These are phyloP conservation scores for Rhodotorula sphaerocarpa DNA, from an alignment of 768 basidiomycete genomes.

Conservation along the genomic window DNA sequence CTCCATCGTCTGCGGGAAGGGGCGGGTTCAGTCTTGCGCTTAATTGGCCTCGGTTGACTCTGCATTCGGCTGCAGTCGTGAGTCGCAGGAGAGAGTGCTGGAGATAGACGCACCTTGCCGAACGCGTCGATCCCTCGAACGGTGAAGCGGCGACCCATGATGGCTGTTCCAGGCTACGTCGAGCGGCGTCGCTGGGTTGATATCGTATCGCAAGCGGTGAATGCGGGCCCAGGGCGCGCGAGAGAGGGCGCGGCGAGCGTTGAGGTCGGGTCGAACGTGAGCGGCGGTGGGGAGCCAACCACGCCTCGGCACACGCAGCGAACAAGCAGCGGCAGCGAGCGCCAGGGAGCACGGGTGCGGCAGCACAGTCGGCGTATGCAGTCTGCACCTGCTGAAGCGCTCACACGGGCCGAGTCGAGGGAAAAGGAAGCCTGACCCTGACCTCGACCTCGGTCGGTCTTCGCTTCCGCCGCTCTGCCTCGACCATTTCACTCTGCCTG, in stretches of 20 bases:
- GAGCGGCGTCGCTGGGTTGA: no score
- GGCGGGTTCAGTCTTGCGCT: background rate
- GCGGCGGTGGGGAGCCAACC: background rate
- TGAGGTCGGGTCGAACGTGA: background rate
- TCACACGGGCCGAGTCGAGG: no score
- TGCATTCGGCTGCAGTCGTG: background rate
- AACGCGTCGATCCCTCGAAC: conserved; percentile 94
- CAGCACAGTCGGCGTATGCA: no score
- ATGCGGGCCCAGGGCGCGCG: background rate
- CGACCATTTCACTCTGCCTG: no score
- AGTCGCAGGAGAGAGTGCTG: background rate
- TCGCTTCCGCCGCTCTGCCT: no score
- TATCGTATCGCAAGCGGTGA: no score
- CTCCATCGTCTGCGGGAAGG: conserved; percentile 69
- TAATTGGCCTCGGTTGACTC: background rate
- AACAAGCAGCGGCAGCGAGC: no score
- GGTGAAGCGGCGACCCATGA: conserved; percentile 25
- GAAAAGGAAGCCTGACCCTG: no score
- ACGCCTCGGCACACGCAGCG: background rate
- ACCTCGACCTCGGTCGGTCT: no score
- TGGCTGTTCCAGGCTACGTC: no score
- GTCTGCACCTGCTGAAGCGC: no score
- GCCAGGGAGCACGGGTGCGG: no score
- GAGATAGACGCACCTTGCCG: conserved; percentile 66
- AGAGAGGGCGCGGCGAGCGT: background rate